These are phyloP conservation scores for Mycena vitilis DNA, from an alignment of 768 basidiomycete species.

Conservation along the genomic window DNA sequence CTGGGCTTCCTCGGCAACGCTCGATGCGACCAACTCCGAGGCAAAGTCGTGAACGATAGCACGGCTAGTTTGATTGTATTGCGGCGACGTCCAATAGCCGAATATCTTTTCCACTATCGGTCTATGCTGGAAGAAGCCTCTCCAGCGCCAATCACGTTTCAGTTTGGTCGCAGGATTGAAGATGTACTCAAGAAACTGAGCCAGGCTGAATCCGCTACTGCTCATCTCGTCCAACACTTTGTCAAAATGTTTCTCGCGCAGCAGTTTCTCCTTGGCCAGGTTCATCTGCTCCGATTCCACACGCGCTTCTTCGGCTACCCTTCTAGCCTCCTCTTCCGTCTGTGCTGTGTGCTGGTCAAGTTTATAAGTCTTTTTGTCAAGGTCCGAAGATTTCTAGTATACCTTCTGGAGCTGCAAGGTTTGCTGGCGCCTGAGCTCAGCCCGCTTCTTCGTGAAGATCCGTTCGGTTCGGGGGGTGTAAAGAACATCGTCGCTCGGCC, in stretches of 20 bases:
- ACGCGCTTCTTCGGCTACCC: not conserved
- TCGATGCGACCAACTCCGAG: not conserved
- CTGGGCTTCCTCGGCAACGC: constrained; percentile 8
- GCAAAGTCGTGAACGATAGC: constrained; percentile 2
- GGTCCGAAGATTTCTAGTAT: too few relatives aligned
- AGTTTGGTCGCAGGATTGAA: constrained; percentile 8
- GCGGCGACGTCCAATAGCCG: constrained; percentile 23
- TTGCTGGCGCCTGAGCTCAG: not conserved
- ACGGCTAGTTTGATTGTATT: not conserved
- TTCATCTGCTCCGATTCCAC: not conserved
- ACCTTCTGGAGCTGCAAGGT: not conserved
- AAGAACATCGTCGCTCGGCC: not conserved
- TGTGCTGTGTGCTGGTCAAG: too few relatives aligned
- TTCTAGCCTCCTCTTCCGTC: too few relatives aligned
- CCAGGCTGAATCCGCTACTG: not conserved
- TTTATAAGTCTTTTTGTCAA: too few relatives aligned
- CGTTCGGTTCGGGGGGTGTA: not conserved
- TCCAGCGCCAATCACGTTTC: constrained; percentile 12
- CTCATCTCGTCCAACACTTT: constrained; percentile 5
- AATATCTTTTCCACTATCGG: constrained; percentile 13
- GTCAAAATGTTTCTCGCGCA: not conserved
- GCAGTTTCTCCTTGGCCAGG: not conserved
- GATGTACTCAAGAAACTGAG: constrained; percentile 9
- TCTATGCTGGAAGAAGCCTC: constrained; percentile 25
- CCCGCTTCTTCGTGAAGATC: not conserved